phyloP scores from a whole-genome alignment of 495 filamentous ascomycete species.

The Talaromyces nanjingensis region DNA sequence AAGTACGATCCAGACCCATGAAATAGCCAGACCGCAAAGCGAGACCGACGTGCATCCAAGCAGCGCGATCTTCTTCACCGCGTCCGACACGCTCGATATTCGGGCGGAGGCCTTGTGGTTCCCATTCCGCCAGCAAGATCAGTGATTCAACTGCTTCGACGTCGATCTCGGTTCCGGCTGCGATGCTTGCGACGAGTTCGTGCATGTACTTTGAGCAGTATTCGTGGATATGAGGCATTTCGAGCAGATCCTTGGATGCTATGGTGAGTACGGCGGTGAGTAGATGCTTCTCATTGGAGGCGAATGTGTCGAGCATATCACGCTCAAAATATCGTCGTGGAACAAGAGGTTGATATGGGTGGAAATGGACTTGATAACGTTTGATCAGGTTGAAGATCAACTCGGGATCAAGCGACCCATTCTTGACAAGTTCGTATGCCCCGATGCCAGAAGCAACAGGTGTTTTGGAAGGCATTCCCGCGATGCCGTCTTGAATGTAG shows the following conservation, averaged over 20 bases:
- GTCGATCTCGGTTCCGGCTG: conserved; percentile 52
- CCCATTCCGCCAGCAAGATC: conserved; percentile 57
- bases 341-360: conserved; percentile 57
- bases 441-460: conserved; percentile 22
- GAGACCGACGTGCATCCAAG: conserved; percentile 63
- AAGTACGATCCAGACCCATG: conserved; percentile 50
- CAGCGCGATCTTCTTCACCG: conserved; percentile 59
- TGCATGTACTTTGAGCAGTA: conserved; percentile 60
- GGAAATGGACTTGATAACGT: conserved; percentile 49
- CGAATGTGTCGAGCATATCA: conserved; percentile 38
- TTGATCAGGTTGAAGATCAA: conserved; percentile 45
- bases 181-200: conserved; percentile 50
- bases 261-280: conserved; percentile 58
- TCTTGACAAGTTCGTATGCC: conserved; percentile 45
- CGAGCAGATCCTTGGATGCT: conserved; percentile 52
- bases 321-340: conserved; percentile 47
- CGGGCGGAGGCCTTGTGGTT: conserved; percentile 49
- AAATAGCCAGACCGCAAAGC: conserved; percentile 60
- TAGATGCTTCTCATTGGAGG: conserved; percentile 48
- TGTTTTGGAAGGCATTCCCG: conserved; percentile 23
- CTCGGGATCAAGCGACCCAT: conserved; percentile 38
- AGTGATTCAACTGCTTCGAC: conserved; percentile 60
- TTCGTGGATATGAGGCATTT: conserved; percentile 49
- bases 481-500: conserved; percentile 16
- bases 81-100: conserved; percentile 48